Evolutionary conservation across 1,284 basidiomycete genomes (phyloP).

Genomic region (Moniliella sp.): DNA sequence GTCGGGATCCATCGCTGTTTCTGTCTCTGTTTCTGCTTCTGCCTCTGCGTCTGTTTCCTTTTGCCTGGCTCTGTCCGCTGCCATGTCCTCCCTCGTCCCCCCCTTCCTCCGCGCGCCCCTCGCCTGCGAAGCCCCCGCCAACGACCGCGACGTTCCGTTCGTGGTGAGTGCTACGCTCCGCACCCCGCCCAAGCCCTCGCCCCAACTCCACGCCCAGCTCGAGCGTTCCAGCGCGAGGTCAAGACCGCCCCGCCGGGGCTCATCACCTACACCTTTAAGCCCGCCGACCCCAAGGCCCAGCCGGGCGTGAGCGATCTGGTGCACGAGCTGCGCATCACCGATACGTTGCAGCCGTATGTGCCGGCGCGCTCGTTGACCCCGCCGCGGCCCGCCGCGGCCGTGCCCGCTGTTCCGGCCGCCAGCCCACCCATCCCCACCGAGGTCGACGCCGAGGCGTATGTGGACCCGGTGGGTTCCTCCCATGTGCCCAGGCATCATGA

Average conservation of each 20-base stretch:
- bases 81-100: too few species aligned
- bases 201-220: conserved; percentile 15
- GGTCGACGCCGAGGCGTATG: conserved; percentile 1
- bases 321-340: too few species aligned
- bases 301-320: too few species aligned
- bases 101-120: too few species aligned
- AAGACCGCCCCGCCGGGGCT: conserved; percentile 19
- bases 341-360: too few species aligned
- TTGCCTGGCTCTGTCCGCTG: too few species aligned
- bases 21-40: too few species aligned
- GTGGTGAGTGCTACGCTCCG: conserved; percentile 17
- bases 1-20: too few species aligned
- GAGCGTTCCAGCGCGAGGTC: conserved; percentile 20
- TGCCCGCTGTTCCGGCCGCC: conserved; percentile 10
- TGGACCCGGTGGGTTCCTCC: not conserved
- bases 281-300: conserved; percentile 10
- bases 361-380: conserved; percentile 22
- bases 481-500: not conserved
- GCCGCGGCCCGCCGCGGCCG: conserved; percentile 21
- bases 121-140: too few species aligned
- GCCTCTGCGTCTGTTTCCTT: too few species aligned
- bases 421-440: not conserved
- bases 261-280: conserved; percentile 22
- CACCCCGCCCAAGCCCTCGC: conserved; percentile 16
- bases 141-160: conserved; percentile 22